Percentiles rank a stretch among this genome's conserved stretches.
phyloP scores from a whole-genome alignment of 441 rosid species.

The Arabidopsis lyrata region DNA sequence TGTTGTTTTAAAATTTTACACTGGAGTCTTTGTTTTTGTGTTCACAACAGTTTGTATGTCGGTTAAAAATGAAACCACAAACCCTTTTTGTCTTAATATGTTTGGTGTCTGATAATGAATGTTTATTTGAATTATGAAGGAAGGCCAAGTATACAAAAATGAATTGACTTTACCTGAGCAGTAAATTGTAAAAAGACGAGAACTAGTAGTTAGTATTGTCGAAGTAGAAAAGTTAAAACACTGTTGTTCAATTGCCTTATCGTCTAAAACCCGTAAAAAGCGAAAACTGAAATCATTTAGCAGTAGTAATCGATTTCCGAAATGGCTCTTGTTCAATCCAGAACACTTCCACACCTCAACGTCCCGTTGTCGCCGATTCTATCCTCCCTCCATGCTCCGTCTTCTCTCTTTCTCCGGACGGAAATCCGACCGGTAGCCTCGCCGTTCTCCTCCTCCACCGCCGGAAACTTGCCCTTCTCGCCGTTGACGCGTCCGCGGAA shows the following conservation, averaged over 20 bases:
- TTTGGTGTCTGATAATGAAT: neutral
- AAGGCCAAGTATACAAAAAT: neutral
- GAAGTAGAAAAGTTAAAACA: neutral
- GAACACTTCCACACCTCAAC: conserved; percentile 31
- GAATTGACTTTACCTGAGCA: neutral
- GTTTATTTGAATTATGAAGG: neutral
- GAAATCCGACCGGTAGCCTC: conserved; percentile 44
- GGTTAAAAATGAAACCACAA: conserved; percentile 20
- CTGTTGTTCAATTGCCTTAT: conserved; percentile 32
- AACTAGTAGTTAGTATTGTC: neutral
- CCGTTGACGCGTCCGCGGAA: conserved; percentile 61
- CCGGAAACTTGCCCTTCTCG: conserved; percentile 45
- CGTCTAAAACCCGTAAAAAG: conserved; percentile 32
- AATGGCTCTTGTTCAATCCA: conserved; percentile 69
- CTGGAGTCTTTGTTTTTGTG: conserved; percentile 21
- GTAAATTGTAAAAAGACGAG: neutral
- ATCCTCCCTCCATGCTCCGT: conserved; percentile 42
- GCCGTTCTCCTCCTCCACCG: conserved; percentile 44
- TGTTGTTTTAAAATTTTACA: conserved; percentile 3
- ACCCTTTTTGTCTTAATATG: neutral
- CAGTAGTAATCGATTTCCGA: neutral
- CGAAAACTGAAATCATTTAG: conserved; percentile 10
- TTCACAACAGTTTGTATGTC: conserved; percentile 32
- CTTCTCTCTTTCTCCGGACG: conserved; percentile 38
- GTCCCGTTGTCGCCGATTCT: conserved; percentile 40